These are phyloP conservation scores for Ustilago cynodontis DNA, from an alignment of 1,284 basidiomycete genomes.

Conservation along the genomic window DNA sequence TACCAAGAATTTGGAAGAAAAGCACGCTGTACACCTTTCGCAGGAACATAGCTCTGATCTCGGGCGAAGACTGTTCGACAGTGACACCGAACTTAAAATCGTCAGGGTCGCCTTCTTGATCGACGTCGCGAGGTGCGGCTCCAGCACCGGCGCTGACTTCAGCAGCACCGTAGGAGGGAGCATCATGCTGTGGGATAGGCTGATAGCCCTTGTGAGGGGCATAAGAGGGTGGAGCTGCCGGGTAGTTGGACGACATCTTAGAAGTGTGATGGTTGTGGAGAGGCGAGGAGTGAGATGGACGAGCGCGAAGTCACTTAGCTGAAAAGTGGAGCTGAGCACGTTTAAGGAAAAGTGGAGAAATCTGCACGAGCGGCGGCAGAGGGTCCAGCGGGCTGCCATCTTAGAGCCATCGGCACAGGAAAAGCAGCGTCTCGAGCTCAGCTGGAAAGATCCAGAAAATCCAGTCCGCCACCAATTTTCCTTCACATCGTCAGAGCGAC, in stretches of 20 bases:
- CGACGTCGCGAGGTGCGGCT: slow-evolving; percentile 37
- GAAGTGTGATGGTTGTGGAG: background rate
- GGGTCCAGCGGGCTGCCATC: background rate
- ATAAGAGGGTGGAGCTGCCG: slow-evolving; percentile 42
- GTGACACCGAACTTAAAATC: slow-evolving; percentile 69
- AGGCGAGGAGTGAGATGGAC: background rate
- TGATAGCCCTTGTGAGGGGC: slow-evolving; percentile 40
- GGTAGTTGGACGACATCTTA: slow-evolving; percentile 31
- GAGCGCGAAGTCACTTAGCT: background rate
- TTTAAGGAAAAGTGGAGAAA: slow-evolving; percentile 15
- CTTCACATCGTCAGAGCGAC: background rate
- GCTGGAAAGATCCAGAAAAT: slow-evolving; percentile 13
- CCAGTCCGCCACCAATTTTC: slow-evolving; percentile 1
- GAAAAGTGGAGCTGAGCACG: slow-evolving; percentile 13
- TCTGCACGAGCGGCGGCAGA: background rate
- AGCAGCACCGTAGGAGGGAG: slow-evolving; percentile 38
- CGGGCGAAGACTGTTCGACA: slow-evolving; percentile 65
- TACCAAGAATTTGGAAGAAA: slow-evolving; percentile 65
- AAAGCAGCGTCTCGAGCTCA: background rate
- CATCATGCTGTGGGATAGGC: slow-evolving; percentile 37
- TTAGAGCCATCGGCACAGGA: slow-evolving; percentile 13
- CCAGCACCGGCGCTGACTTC: slow-evolving; percentile 21
- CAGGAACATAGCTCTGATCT: slow-evolving; percentile 66
- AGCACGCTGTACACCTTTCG: slow-evolving; percentile 63
- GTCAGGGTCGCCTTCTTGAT: slow-evolving; percentile 61